These are phyloP conservation scores for Chlorella sp. DNA, from an alignment of 139 green algal genomes.

Conservation along the genomic window DNA sequence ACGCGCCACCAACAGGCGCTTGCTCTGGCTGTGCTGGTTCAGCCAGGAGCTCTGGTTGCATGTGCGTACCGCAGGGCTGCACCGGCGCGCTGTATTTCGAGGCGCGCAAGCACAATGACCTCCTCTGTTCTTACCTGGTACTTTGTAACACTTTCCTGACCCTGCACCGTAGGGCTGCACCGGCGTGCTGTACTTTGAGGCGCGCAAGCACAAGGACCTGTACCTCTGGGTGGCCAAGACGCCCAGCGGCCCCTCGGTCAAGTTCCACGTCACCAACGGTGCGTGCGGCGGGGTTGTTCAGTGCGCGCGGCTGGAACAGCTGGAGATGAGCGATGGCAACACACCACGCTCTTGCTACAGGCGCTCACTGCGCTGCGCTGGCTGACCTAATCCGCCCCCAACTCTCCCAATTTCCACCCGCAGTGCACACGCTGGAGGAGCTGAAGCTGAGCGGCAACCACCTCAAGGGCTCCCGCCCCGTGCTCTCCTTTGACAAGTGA, in stretches of 20 bases:
- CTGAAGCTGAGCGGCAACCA: conserved; percentile 98
- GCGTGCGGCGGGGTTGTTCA: neutral
- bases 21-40: neutral
- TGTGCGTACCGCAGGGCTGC: conserved; percentile 67
- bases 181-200: conserved; percentile 94
- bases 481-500: conserved; percentile 77
- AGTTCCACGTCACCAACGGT: conserved; percentile 94
- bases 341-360: too few species aligned
- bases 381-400: neutral
- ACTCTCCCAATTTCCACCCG: neutral
- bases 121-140: too few species aligned
- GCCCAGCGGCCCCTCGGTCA: conserved; percentile 89
- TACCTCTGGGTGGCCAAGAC: conserved; percentile 97
- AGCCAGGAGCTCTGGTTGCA: neutral
- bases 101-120: conserved; percentile 92
- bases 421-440: conserved; percentile 98
- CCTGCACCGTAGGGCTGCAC: conserved; percentile 75
- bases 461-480: conserved; percentile 89
- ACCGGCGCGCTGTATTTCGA: conserved; percentile 94
- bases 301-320: too few species aligned
- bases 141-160: too few species aligned
- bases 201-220: conserved; percentile 94
- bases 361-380: neutral
- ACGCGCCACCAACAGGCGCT: too few species aligned
- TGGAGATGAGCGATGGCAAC: too few species aligned